These are phyloP conservation scores for Gomphus bonarii DNA, from an alignment of 1,284 basidiomycete species.

Conservation along the genomic window DNA sequence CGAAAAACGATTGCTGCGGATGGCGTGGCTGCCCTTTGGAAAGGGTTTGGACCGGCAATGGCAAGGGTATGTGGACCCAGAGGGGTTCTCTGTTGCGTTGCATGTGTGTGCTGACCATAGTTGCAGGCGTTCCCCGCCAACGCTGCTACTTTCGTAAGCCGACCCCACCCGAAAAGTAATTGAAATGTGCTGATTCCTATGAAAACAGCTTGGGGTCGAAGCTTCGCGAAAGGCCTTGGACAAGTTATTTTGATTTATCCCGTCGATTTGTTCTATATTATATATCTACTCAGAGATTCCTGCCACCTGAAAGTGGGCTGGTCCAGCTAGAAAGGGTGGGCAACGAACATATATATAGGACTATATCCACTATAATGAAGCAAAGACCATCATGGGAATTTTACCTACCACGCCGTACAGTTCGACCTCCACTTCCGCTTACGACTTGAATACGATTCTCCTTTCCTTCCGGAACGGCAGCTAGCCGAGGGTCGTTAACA, in stretches of 20 bases:
- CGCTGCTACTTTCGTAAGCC: slow-evolving; percentile 87
- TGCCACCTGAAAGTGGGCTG: background rate
- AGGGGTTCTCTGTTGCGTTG: slow-evolving; percentile 35
- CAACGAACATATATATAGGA: background rate
- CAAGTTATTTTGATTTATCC: slow-evolving; percentile 36
- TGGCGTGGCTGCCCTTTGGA: slow-evolving; percentile 87
- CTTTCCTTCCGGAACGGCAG: slow-evolving; percentile 17
- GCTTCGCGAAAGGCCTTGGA: slow-evolving; percentile 68
- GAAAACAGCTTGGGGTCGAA: slow-evolving; percentile 67
- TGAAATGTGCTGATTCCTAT: background rate
- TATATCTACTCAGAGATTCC: background rate
- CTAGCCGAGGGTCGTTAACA: slow-evolving; percentile 24
- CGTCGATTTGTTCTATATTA: background rate
- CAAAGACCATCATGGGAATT: background rate
- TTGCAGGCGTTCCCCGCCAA: slow-evolving; percentile 67
- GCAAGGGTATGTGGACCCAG: slow-evolving; percentile 58
- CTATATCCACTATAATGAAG: background rate
- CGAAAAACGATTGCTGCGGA: slow-evolving; percentile 89
- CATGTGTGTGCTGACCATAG: slow-evolving; percentile 62
- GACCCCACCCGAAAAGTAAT: slow-evolving; percentile 7
- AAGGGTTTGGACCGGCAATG: slow-evolving; percentile 97
- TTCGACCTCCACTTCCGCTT: background rate
- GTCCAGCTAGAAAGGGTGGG: background rate
- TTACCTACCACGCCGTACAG: background rate
- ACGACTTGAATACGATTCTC: slow-evolving; percentile 15